Evolutionary conservation across 179 eudicot genomes (phyloP).

Genomic region (Silene noctiflora): DNA sequence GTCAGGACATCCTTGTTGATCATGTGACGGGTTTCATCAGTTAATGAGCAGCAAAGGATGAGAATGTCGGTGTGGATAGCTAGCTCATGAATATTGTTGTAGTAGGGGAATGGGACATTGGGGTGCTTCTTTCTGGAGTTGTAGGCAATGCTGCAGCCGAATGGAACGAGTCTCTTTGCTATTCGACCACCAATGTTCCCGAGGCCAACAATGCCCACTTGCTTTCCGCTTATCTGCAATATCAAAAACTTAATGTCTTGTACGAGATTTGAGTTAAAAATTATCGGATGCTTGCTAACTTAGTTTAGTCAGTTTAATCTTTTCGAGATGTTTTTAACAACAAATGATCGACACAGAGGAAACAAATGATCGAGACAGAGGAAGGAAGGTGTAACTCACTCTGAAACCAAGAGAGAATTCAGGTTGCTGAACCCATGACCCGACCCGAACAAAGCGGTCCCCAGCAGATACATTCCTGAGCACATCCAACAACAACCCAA

Average conservation of each 20-base stretch:
- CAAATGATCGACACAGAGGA: too few species aligned
- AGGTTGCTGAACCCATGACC: conserved; percentile 45
- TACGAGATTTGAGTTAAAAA: too few species aligned
- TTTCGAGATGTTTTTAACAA: too few species aligned
- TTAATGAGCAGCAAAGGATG: conserved; percentile 52
- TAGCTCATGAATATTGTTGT: conserved; percentile 37
- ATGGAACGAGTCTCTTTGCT: conserved; percentile 51
- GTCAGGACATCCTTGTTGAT: conserved; percentile 54
- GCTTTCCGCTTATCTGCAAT: conserved; percentile 54
- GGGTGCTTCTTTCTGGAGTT: conserved; percentile 55
- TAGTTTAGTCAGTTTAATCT: too few species aligned
- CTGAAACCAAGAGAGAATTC: conserved; percentile 45
- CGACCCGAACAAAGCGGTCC: conserved; percentile 53
- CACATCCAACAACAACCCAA: conserved; percentile 63
- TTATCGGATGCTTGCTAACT: too few species aligned
- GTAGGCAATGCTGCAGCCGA: conserved; percentile 62
- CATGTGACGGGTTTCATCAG: conserved; percentile 50
- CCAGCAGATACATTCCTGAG: conserved; percentile 52
- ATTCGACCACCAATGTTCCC: conserved; percentile 60
- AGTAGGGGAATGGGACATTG: conserved; percentile 36
- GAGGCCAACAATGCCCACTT: conserved; percentile 67
- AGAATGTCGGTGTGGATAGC: conserved; percentile 43
- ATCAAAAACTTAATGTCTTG: not conserved
- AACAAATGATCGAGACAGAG: too few species aligned
- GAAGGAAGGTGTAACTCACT: conserved; percentile 28